A percentile compares a stretch with the other conserved stretches of the same genome.
Conservation (phyloP, 805 yeast genomes). For the Starmerella khaoyaiensis region DNA sequence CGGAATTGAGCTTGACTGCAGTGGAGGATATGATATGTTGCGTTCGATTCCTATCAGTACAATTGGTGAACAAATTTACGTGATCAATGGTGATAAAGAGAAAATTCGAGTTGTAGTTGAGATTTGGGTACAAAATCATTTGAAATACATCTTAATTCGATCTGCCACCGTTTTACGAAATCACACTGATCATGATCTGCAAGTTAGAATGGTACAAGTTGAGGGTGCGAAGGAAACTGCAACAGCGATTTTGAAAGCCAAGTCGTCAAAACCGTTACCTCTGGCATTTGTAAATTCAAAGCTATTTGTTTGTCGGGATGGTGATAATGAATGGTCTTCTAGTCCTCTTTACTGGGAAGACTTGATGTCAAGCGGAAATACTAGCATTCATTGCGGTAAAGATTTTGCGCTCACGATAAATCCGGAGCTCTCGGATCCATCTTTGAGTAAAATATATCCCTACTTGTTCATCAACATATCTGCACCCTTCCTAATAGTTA, state of each 20-base stretch:
- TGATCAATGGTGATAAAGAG: constrained; percentile 29
- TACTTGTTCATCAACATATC: constrained; percentile 64
- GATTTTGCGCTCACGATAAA: constrained; percentile 12
- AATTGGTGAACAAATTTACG: constrained; percentile 72
- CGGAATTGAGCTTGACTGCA: constrained; percentile 44
- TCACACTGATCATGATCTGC: constrained; percentile 47
- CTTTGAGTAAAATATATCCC: constrained; percentile 64
- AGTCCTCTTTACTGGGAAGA: constrained; percentile 54
- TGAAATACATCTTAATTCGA: constrained; percentile 62
- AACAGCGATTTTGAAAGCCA: constrained; percentile 38
- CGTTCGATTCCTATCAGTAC: constrained; percentile 52
- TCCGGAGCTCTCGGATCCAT: constrained; percentile 39
- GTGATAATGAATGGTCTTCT: constrained; percentile 55
- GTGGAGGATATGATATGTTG: constrained; percentile 42
- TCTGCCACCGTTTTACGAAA: constrained; percentile 65
- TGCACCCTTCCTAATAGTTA: constrained; percentile 77
- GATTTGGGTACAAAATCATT: constrained; percentile 54
- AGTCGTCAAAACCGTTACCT: constrained; percentile 55
- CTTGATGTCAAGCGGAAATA: constrained; percentile 33
- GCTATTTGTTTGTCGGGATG: constrained; percentile 50
- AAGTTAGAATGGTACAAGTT: constrained; percentile 21
- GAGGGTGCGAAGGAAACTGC: constrained; percentile 26
- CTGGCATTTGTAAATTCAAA: constrained; percentile 46
- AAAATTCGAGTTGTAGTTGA: constrained; percentile 63
- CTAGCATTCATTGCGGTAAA: constrained; percentile 45